phyloP scores from a whole-genome alignment of 2,329 filamentous ascomycete species.

The Fonsecaea erecta region DNA sequence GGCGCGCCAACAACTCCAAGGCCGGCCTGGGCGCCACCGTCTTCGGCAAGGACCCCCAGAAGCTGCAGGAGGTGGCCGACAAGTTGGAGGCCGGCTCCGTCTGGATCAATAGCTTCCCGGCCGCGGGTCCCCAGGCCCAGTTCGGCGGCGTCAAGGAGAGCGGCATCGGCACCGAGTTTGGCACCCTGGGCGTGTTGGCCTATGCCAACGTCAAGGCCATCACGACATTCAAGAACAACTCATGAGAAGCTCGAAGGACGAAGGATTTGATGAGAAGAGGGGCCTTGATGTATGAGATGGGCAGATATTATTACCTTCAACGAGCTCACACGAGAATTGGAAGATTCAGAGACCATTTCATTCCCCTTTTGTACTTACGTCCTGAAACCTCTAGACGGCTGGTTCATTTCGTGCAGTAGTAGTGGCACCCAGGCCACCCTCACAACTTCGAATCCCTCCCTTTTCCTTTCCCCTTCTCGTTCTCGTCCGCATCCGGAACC shows the following conservation, averaged over 20 bases:
- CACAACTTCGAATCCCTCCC: constrained; percentile 29
- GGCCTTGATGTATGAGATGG: background rate
- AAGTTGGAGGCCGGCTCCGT: constrained; percentile 55
- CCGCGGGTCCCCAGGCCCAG: constrained; percentile 71
- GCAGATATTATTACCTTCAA: background rate
- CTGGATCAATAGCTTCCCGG: constrained; percentile 63
- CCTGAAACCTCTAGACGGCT: too few species aligned
- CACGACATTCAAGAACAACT: constrained; percentile 5
- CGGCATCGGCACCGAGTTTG: constrained; percentile 59
- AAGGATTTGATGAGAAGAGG: background rate
- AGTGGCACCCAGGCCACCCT: background rate
- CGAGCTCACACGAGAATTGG: background rate
- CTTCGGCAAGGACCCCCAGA: constrained; percentile 56
- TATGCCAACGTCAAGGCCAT: constrained; percentile 28
- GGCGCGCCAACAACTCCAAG: constrained; percentile 56
- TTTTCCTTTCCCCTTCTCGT: constrained; percentile 17
- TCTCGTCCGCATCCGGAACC: constrained; percentile 36
- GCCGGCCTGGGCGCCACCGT: constrained; percentile 57
- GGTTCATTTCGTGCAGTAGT: too few species aligned
- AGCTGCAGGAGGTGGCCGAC: constrained; percentile 53
- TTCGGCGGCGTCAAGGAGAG: constrained; percentile 69
- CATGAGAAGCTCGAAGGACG: too few species aligned
- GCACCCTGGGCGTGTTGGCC: constrained; percentile 22
- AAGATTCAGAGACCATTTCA: background rate
- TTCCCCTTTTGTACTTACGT: background rate